Conservation (phyloP, 2,329 filamentous ascomycete species). For the Domatiomyces globalis region DNA sequence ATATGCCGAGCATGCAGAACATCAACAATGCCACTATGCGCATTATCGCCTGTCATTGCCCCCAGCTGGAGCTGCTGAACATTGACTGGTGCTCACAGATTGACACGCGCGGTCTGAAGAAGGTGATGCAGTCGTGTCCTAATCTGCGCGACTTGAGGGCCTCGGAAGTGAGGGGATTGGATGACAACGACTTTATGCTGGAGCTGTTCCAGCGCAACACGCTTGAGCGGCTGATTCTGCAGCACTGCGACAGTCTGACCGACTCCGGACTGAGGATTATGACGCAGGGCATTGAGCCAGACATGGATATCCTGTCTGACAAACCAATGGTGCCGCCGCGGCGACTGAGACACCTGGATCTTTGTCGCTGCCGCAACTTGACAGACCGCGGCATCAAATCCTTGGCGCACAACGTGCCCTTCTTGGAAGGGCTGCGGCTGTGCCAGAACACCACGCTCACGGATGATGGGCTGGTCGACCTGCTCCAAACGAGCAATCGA, state of each 20-base stretch:
- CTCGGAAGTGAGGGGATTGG: constrained; percentile 67
- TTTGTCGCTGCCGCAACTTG: constrained; percentile 63
- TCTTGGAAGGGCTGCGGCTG: constrained; percentile 69
- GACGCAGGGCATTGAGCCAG: constrained; percentile 59
- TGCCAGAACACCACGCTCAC: constrained; percentile 62
- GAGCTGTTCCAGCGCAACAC: constrained; percentile 67
- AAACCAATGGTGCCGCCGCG: constrained; percentile 62
- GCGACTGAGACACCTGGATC: constrained; percentile 66
- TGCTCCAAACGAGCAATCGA: constrained; percentile 60
- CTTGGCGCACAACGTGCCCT: constrained; percentile 60
- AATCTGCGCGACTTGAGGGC: constrained; percentile 66
- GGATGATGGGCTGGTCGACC: constrained; percentile 55
- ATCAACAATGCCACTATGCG: constrained; percentile 76
- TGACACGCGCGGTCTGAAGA: constrained; percentile 59
- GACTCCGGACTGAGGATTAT: constrained; percentile 62
- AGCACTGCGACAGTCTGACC: constrained; percentile 62
- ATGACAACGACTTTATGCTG: constrained; percentile 56
- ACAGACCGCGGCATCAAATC: constrained; percentile 58
- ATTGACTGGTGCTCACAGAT: constrained; percentile 88
- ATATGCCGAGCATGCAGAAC: constrained; percentile 65
- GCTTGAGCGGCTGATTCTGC: constrained; percentile 68
- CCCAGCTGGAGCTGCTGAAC: constrained; percentile 69
- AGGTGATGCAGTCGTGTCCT: constrained; percentile 57
- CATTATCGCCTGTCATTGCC: constrained; percentile 68
- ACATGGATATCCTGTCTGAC: constrained; percentile 68